Evolutionary conservation across 192 early-diverging fungal genomes (phyloP).

Genomic region (Coemansia sp.): DNA sequence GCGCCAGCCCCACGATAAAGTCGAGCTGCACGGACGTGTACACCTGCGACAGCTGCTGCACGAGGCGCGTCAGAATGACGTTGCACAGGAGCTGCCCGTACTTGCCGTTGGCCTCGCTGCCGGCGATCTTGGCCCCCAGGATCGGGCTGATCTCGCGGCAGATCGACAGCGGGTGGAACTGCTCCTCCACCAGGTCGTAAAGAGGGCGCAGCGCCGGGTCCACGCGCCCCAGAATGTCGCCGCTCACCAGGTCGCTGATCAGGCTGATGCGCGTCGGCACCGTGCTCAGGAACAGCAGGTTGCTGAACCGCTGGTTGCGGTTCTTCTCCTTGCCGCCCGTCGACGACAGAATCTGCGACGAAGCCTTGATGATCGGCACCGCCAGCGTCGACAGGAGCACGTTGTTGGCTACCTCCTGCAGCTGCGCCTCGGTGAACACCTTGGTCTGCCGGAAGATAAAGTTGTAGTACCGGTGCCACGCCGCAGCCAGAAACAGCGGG

Average conservation of each 20-base stretch:
- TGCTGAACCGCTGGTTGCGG: slow-evolving; percentile 77
- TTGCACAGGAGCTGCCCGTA: slow-evolving; percentile 94
- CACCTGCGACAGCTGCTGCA: slow-evolving; percentile 98
- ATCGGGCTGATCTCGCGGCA: slow-evolving; percentile 95
- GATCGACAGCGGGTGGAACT: slow-evolving; percentile 98
- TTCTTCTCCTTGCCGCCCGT: slow-evolving; percentile 73
- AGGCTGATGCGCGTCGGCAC: slow-evolving; percentile 87
- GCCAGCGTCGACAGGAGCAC: slow-evolving; percentile 93
- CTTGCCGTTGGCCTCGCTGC: slow-evolving; percentile 74
- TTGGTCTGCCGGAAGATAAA: slow-evolving; percentile 75
- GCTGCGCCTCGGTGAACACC: slow-evolving; percentile 81
- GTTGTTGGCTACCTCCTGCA: slow-evolving; percentile 83
- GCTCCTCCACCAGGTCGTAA: slow-evolving; percentile 95
- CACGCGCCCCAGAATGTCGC: slow-evolving; percentile 81
- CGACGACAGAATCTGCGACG: slow-evolving; percentile 67
- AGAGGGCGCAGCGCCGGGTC: slow-evolving; percentile 86
- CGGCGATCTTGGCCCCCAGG: slow-evolving; percentile 62
- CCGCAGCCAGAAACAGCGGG: slow-evolving; percentile 96
- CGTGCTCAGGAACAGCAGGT: slow-evolving; percentile 78
- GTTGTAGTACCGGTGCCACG: slow-evolving; percentile 90
- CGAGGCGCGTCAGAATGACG: slow-evolving; percentile 93
- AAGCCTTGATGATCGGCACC: slow-evolving; percentile 91
- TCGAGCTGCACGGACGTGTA: slow-evolving; percentile 97
- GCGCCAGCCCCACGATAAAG: slow-evolving; percentile 82
- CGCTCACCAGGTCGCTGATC: slow-evolving; percentile 85